These are phyloP conservation scores for Amborella trichopoda DNA, from an alignment of 164 flowering plant species.

Conservation along the genomic window DNA sequence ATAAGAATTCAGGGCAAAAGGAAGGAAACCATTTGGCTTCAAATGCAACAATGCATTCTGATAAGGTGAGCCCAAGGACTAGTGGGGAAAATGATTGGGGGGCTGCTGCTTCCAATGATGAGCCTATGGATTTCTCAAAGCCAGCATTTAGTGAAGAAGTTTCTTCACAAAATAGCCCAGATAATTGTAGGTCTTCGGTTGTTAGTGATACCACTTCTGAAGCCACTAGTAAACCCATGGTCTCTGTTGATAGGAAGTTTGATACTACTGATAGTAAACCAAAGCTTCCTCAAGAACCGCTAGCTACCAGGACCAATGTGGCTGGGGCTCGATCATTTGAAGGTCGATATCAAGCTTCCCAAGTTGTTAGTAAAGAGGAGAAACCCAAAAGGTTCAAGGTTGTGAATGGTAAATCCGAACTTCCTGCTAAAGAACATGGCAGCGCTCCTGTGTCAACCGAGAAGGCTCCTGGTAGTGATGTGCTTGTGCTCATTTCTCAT, in stretches of 20 bases:
- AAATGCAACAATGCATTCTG: too few species aligned
- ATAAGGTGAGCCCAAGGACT: too few species aligned
- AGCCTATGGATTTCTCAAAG: conserved; percentile 22
- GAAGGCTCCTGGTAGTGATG: conserved; percentile 15
- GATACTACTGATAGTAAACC: conserved; percentile 9
- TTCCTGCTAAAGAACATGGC: conserved; percentile 12
- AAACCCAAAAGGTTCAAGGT: conserved; percentile 16
- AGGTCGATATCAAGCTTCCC: conserved; percentile 29
- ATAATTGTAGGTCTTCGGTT: too few species aligned
- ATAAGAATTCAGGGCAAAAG: conserved; percentile 30
- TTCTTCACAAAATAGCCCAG: too few species aligned
- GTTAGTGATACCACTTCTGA: conserved; percentile 16
- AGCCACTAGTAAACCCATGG: conserved; percentile 15
- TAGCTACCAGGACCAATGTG: conserved; percentile 31
- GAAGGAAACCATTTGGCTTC: conserved; percentile 25
- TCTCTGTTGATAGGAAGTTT: conserved; percentile 21
- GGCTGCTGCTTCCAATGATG: conserved; percentile 24
- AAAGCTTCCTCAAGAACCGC: conserved; percentile 8
- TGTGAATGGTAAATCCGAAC: conserved; percentile 16
- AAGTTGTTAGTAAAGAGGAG: too few species aligned
- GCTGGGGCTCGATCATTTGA: conserved; percentile 50
- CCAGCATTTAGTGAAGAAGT: conserved; percentile 9
- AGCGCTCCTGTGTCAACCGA: conserved; percentile 13
- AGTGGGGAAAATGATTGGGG: conserved; percentile 31
- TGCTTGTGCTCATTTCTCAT: conserved; percentile 13